Base-by-base conservation (phyloP, 306 rosid species). In the Myrica gale region DNA sequence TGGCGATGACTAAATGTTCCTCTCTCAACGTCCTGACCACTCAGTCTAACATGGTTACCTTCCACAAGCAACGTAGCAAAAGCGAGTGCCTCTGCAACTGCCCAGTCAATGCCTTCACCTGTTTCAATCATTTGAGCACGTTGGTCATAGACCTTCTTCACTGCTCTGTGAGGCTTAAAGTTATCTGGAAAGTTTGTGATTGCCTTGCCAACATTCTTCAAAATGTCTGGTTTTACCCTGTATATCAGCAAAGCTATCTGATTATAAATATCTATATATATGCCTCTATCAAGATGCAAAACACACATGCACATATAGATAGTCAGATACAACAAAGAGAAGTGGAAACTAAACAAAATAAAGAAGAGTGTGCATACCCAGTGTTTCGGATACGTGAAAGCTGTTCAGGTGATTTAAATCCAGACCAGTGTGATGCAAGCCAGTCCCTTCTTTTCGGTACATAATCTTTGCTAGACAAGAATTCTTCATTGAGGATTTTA, bases 21-120 rank as follows among this genome's bases (percentile, higher is more conserved):
- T 76, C 98, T 89, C 85, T 95, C 98, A 74, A 92, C 98, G 81
- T 95, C 98, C 88, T 95, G 97, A 61, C 98, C 98, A 76, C 98
- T 95, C 85, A 89, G 69, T 69, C 98, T 86, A 58, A 95, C 96
- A 75, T 95, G 98, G 85, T 92, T 95, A 68, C 98, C 97, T 88
- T 95, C 98, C 79, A 90, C 88, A 15, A 95, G 69, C 80, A 95
- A 84, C 61, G 98, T 95, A 78, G 97, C 97, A 83, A 83, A 92
- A 76, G 98, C 98, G 84, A 95, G 98, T 78, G 98, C 92, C 87
- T 95, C 98, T 3, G 86, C 98, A 76, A 85, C 81, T 57, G 97
- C 97, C 98, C 98, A 95, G 81, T 92, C 98, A 77, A 95, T 89
- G 78, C 93, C 98, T 81, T 90, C 97, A 60, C 97, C 98, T 5